A percentile compares a stretch with the other conserved stretches of the same genome.
phyloP scores from a whole-genome alignment of 306 rosid genomes.

The Echinosophora koreensis region DNA sequence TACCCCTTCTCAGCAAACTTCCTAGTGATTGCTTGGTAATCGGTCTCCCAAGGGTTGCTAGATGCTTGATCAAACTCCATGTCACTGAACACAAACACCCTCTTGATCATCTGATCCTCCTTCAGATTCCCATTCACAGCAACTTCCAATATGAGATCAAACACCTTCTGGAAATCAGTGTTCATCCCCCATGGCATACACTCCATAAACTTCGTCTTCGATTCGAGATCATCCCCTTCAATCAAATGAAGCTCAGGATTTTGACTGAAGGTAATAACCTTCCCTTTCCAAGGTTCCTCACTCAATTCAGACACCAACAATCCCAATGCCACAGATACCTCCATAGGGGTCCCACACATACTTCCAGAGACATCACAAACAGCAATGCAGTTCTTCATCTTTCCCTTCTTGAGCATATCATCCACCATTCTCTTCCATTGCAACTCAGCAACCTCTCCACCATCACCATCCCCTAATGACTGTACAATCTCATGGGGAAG shows the following conservation, averaged over 20 bases:
- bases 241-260: constrained; percentile 63
- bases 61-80: constrained; percentile 80
- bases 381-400: constrained; percentile 60
- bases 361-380: constrained; percentile 72
- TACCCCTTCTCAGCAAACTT: constrained; percentile 64
- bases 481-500: constrained; percentile 67
- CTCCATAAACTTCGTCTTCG: constrained; percentile 54
- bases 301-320: constrained; percentile 67
- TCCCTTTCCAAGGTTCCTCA: constrained; percentile 77
- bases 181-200: constrained; percentile 54
- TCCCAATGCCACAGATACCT: constrained; percentile 72
- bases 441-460: constrained; percentile 64
- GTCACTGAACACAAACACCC: constrained; percentile 73
- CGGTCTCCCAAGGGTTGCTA: constrained; percentile 64
- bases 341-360: constrained; percentile 63
- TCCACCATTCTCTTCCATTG: constrained; percentile 83
- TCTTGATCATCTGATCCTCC: constrained; percentile 70
- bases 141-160: constrained; percentile 61
- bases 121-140: constrained; percentile 68
- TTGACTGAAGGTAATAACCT: constrained; percentile 62
- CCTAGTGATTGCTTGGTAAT: constrained; percentile 64
- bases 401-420: constrained; percentile 58
- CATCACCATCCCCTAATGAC: constrained; percentile 44
- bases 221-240: constrained; percentile 51
- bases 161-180: constrained; percentile 75